These are phyloP conservation scores for Chytriomyces sp. DNA, from an alignment of 192 early-diverging fungal genomes.

Conservation along the genomic window DNA sequence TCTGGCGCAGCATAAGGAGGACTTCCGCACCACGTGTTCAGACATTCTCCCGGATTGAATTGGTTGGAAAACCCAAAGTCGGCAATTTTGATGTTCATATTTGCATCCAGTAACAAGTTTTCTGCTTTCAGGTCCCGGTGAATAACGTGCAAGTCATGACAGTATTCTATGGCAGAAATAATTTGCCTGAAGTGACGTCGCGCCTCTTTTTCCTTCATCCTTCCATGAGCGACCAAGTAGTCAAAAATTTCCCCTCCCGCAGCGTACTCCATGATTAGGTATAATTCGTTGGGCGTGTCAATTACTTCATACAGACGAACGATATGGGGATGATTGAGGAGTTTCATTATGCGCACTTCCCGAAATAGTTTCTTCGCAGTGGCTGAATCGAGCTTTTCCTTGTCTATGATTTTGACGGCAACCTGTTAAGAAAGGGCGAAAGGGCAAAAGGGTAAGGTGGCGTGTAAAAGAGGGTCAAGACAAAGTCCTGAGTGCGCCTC, in stretches of 20 bases:
- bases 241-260: constrained; percentile 66
- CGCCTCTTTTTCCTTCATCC: constrained; percentile 70
- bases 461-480: neutral
- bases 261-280: constrained; percentile 65
- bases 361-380: constrained; percentile 65
- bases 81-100: constrained; percentile 68
- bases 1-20: constrained; percentile 65
- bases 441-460: neutral
- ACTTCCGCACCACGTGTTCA: constrained; percentile 66
- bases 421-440: constrained; percentile 39
- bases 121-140: constrained; percentile 64
- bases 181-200: constrained; percentile 60
- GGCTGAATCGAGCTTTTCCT: constrained; percentile 58
- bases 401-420: constrained; percentile 66
- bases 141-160: constrained; percentile 59
- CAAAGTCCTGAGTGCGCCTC: neutral
- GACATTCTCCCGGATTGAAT: constrained; percentile 57
- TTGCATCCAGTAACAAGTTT: constrained; percentile 60
- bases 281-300: constrained; percentile 64
- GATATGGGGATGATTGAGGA: constrained; percentile 60
- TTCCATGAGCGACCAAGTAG: constrained; percentile 64
- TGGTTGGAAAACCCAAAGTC: constrained; percentile 70
- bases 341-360: constrained; percentile 67
- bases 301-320: constrained; percentile 69
- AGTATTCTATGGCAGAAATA: constrained; percentile 60